Base-by-base conservation (phyloP, 441 rosid genomes). In the Syzygium malaccense region DNA sequence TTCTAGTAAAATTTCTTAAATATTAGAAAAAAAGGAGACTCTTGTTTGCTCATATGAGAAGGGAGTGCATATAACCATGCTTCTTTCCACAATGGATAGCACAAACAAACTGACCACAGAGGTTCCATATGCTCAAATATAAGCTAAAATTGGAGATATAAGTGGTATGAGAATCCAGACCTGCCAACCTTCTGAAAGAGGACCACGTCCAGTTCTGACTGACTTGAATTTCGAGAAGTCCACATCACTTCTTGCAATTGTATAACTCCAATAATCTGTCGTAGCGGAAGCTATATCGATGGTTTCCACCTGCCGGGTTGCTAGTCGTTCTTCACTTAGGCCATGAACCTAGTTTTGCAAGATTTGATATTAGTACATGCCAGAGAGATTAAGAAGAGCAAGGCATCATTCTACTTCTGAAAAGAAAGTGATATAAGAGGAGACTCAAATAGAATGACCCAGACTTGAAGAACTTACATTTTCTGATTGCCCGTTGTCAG, bases 171-270 rank as follows among this genome's bases (percentile, higher is more conserved):
- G 85, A 75, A 51, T 91, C 90, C 66, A 86, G 23, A 95, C 97
- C 97, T 94, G 96, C 97, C 97, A 94, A 86, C 95, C 94, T 51
- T 92, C 91, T 85, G 89, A 75, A 83, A 95, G 96, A 15, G 97
- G 96, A 86, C 97, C 97, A 20, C 96, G 96, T 11, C 92, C 93
- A 20, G 94, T 93, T 89, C 92, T 94, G 25, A 45, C 85, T 55
- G 96, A 95, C 91, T 91, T 93, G 90, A 94, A 94, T 51, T 91
- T 91, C 32, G 95, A 89, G 79, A 95, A 92, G 91, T 95, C 96
- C 49, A 86, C 87, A 37, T 6, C 89, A 90, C 87, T 92, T 87
- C 88, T 92, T 91, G 94, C 94, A 89, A 95, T 78, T 53, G 90
- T 93, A 88, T 93, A 92, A 89, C 94, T 94, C 97, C 97, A 95